Conservation (phyloP, 768 basidiomycete species). For the Mycena sanguinolenta region DNA sequence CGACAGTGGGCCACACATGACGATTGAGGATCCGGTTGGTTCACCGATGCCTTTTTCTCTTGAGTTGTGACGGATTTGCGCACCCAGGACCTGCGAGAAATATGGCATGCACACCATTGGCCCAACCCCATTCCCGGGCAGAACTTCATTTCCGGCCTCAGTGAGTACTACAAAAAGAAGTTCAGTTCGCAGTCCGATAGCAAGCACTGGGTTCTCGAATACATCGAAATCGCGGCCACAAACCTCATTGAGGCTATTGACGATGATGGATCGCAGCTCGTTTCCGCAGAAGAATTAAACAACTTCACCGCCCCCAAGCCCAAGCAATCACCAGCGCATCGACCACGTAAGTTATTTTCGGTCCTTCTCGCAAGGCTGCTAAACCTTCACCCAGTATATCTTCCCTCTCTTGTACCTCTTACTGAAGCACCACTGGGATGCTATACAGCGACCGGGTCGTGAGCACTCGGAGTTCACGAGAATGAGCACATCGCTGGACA, state of each 20-base stretch:
- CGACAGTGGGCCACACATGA: neutral
- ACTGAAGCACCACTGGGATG: neutral
- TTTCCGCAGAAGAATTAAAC: neutral
- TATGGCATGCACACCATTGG: neutral
- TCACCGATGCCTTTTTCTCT: neutral
- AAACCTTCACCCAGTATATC: neutral
- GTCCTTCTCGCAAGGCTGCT: neutral
- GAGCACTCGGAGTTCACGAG: neutral
- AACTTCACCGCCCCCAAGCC: neutral
- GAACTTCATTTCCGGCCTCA: neutral
- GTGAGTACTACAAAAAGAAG: neutral
- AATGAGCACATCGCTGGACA: neutral
- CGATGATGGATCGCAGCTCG: neutral
- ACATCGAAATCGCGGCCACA: neutral
- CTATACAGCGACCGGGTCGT: neutral
- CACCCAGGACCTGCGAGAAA: neutral
- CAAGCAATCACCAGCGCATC: neutral
- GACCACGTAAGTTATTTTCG: neutral
- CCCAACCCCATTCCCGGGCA: neutral
- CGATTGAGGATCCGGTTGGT: neutral
- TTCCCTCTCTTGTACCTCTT: conserved; percentile 3
- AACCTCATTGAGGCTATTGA: neutral
- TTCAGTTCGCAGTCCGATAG: neutral
- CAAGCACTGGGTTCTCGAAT: neutral
- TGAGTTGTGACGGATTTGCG: neutral